Conservation (phyloP, 805 yeast species). For the Saturnispora diversa region DNA sequence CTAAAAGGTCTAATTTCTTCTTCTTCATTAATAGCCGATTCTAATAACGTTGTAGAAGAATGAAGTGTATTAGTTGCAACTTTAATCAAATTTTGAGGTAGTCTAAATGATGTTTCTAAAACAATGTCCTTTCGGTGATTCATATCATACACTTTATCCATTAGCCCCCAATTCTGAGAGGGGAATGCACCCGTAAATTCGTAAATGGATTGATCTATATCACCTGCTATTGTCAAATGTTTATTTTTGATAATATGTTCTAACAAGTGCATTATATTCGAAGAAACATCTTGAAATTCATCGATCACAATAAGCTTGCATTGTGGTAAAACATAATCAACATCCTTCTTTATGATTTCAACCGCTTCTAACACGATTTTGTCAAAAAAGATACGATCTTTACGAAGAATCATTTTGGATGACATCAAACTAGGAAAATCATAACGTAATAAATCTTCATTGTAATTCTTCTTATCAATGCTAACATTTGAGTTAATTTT, state of each 20-base stretch:
- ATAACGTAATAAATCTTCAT: not conserved
- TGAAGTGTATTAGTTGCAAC: constrained; percentile 32
- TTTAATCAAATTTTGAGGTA: constrained; percentile 47
- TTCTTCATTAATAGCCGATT: constrained; percentile 18
- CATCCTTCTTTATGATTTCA: constrained; percentile 2
- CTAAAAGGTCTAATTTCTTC: constrained; percentile 20
- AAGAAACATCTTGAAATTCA: constrained; percentile 67
- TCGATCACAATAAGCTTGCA: constrained; percentile 40
- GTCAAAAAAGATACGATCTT: constrained; percentile 9
- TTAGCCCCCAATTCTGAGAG: constrained; percentile 15
- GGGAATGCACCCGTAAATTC: constrained; percentile 50
- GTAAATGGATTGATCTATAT: constrained; percentile 62
- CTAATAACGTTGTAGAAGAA: constrained; percentile 10
- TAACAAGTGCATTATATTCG: constrained; percentile 40
- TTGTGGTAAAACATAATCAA: not conserved
- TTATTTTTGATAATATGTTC: constrained; percentile 31
- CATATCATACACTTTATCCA: constrained; percentile 2
- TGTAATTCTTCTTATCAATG: not conserved
- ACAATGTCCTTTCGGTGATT: constrained; percentile 25
- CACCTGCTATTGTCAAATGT: constrained; percentile 65
- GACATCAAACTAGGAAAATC: constrained; percentile 6
- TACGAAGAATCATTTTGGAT: constrained; percentile 8
- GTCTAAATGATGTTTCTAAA: constrained; percentile 50
- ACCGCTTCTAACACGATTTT: constrained; percentile 14
- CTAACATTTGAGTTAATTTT: not conserved